phyloP scores from a whole-genome alignment of 306 rosid species.

The peach (Prunus persica) region Prunus_persica_NCBIv2 NC_034016.1:16174001-16174500 shows the following conservation, averaged over 20 bases:
- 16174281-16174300: no score
- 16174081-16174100: background rate
- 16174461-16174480: background rate
- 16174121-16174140: no score
- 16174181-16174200: background rate
- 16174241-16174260: background rate
- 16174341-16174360: no score
- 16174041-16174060: background rate
- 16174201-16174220: background rate
- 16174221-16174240: background rate
- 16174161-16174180: background rate
- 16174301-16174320: no score
- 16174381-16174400: no score
- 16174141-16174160: background rate
- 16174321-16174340: no score
- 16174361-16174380: no score
- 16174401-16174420: background rate
- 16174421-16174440: background rate
- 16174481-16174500: background rate
- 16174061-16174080: background rate
- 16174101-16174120: background rate
- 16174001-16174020: no score
- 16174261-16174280: background rate
- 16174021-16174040: no score
- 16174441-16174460: background rate